Percentiles rank a stretch among this genome's conserved stretches.
Conservation (phyloP, 2,329 filamentous ascomycete genomes). For the Fusarium annulatum region DNA sequence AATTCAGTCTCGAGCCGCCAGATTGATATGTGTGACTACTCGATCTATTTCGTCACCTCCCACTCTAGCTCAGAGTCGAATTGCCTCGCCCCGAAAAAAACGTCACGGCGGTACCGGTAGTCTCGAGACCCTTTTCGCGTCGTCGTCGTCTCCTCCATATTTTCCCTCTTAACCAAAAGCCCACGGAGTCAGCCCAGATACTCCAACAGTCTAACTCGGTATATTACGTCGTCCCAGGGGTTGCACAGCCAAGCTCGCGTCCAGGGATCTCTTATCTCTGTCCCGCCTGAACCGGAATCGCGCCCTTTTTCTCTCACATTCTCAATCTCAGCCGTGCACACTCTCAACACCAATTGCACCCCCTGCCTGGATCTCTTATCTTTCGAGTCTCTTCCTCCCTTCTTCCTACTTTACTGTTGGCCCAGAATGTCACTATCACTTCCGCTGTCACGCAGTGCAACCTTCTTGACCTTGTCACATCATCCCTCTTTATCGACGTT, state of each 20-base stretch:
- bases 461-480: slow-evolving; percentile 6
- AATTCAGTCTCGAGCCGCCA: neutral
- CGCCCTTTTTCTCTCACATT: slow-evolving; percentile 2
- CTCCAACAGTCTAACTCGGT: neutral
- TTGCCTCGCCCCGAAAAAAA: slow-evolving; percentile 19
- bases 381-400: slow-evolving; percentile 7
- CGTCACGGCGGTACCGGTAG: slow-evolving; percentile 13
- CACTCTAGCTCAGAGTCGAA: neutral
- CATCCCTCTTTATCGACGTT: slow-evolving; percentile 7
- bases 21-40: fast-evolving
- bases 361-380: slow-evolving; percentile 28
- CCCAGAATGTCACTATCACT: slow-evolving; percentile 17
- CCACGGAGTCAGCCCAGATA: neutral
- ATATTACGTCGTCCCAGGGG: slow-evolving; percentile 4
- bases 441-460: slow-evolving; percentile 10
- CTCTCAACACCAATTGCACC: slow-evolving; percentile 14
- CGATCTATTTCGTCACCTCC: neutral
- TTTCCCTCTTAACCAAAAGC: slow-evolving; percentile 2
- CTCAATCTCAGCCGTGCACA: slow-evolving; percentile 9
- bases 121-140: slow-evolving; percentile 5
- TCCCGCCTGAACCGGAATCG: slow-evolving; percentile 7
- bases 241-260: slow-evolving; percentile 8
- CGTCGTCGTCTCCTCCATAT: neutral
- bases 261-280: slow-evolving; percentile 34
- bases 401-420: slow-evolving; percentile 9